These are phyloP conservation scores for Fusarium pseudoanthophilum DNA, from an alignment of 2,329 filamentous ascomycete genomes.

Conservation along the genomic window DNA sequence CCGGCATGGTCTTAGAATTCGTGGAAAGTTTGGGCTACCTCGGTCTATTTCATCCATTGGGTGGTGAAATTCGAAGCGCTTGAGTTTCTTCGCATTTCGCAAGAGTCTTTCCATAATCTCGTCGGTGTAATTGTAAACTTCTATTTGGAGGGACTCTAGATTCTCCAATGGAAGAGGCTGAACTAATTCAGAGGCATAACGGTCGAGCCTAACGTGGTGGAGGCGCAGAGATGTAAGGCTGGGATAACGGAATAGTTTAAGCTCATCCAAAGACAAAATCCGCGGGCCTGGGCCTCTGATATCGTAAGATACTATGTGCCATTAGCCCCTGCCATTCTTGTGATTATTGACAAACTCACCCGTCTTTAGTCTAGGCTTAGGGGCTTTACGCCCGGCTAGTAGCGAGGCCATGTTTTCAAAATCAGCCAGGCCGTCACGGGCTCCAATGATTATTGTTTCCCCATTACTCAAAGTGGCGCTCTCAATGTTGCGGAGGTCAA, in stretches of 20 bases:
- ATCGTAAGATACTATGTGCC: background rate
- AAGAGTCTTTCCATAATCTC: background rate
- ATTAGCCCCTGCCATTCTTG: background rate
- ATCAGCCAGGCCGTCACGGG: background rate
- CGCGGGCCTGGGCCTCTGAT: background rate
- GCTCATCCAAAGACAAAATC: background rate
- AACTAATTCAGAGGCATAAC: background rate
- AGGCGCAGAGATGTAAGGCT: background rate
- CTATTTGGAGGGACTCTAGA: background rate
- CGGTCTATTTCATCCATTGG: accelerated
- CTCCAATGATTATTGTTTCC: background rate
- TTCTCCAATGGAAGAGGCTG: background rate
- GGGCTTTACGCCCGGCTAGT: accelerated
- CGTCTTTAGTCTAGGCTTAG: background rate
- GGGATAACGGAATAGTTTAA: background rate
- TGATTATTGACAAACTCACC: background rate
- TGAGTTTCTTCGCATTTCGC: background rate
- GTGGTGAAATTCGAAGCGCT: background rate
- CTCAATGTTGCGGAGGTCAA: background rate
- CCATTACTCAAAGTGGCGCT: background rate
- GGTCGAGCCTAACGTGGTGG: background rate
- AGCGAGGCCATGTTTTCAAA: background rate
- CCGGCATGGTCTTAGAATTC: background rate
- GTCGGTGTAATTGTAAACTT: background rate
- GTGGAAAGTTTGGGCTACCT: background rate